Evolutionary conservation across 257 asterid species (phyloP).

Genomic region (Ilex aquifolium): DNA sequence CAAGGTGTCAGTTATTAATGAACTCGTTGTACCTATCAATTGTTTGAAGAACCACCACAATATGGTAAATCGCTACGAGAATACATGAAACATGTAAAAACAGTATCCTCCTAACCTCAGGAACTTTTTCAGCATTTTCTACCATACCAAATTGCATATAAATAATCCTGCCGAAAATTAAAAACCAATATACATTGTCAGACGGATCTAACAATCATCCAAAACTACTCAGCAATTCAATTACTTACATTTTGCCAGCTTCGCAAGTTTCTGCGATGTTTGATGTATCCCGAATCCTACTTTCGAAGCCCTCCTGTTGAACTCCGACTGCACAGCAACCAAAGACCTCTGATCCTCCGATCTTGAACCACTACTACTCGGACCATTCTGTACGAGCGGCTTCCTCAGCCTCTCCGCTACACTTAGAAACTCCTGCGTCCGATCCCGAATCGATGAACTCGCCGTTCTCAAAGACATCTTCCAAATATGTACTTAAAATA

Average conservation of each 20-base stretch:
- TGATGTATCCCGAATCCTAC: constrained; percentile 86
- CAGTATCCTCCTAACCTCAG: too few species aligned
- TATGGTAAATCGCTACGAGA: too few species aligned
- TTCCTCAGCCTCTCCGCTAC: constrained; percentile 60
- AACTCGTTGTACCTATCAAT: too few species aligned
- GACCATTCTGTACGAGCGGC: constrained; percentile 55
- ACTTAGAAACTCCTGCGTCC: constrained; percentile 75
- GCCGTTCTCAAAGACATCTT: constrained; percentile 60
- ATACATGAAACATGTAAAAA: too few species aligned
- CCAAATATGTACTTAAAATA: background rate
- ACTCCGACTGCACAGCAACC: constrained; percentile 81
- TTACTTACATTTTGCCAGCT: constrained; percentile 79
- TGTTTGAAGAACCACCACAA: too few species aligned
- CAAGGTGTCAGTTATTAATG: too few species aligned
- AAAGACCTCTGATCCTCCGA: constrained; percentile 46
- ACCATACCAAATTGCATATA: too few species aligned
- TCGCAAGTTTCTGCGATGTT: constrained; percentile 86
- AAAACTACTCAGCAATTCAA: background rate
- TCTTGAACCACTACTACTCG: constrained; percentile 53
- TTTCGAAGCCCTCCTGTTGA: constrained; percentile 75
- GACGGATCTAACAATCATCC: background rate
- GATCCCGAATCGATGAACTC: constrained; percentile 76
- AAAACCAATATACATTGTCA: constrained; percentile 1
- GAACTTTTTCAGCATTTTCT: too few species aligned
- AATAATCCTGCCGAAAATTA: too few species aligned